Conservation (phyloP, 208 protist species). For the Leishmania arabica region DNA sequence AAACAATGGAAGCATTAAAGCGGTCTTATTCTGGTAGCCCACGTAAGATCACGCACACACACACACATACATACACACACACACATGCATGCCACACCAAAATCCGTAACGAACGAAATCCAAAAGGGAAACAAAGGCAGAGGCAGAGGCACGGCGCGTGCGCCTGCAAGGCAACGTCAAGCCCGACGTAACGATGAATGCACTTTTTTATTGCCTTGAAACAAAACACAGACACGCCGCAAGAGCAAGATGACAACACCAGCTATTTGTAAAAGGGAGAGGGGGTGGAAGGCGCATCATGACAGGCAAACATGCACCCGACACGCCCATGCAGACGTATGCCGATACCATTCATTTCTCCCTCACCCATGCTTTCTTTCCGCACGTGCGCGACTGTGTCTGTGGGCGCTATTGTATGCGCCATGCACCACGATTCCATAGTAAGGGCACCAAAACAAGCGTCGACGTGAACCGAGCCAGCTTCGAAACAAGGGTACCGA, state of each 20-base stretch:
- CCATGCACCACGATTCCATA: background rate
- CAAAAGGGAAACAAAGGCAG: background rate
- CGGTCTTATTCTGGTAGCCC: too few relatives aligned
- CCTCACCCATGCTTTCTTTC: background rate
- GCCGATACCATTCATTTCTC: background rate
- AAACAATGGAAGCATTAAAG: too few relatives aligned
- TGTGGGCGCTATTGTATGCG: background rate
- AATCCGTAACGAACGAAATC: background rate
- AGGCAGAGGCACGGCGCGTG: background rate
- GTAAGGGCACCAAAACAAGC: background rate
- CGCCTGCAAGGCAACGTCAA: background rate
- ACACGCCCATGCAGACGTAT: background rate
- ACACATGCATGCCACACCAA: background rate
- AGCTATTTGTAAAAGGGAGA: background rate
- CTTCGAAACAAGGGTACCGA: background rate
- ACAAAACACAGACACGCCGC: background rate
- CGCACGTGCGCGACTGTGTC: background rate
- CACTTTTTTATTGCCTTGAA: background rate
- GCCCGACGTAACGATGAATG: too few relatives aligned
- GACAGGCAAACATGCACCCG: background rate
- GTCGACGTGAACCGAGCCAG: background rate
- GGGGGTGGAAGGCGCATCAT: background rate
- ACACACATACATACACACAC: background rate
- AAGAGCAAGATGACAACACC: background rate
- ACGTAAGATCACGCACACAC: too few relatives aligned